These are phyloP conservation scores for Aspergillus sp. DNA, from an alignment of 2,329 filamentous ascomycete species.

Conservation along the genomic window DNA sequence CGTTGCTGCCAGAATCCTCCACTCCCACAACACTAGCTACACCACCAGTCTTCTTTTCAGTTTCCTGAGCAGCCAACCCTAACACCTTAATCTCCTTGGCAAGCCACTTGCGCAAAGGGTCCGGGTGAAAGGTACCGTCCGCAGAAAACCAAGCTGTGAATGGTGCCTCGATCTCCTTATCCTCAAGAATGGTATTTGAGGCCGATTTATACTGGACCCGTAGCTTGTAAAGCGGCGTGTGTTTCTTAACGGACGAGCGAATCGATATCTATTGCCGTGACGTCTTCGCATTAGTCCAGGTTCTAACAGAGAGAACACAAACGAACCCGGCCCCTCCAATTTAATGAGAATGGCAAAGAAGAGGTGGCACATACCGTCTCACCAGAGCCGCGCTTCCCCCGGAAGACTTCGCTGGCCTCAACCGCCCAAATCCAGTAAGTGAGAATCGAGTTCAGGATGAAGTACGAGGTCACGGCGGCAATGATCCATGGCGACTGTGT, in stretches of 20 bases:
- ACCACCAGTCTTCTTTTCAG: slow-evolving; percentile 32
- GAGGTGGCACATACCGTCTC: slow-evolving; percentile 52
- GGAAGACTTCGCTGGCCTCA: slow-evolving; percentile 80
- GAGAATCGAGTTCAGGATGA: slow-evolving; percentile 72
- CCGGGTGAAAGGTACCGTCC: slow-evolving; percentile 60
- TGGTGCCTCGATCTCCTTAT: slow-evolving; percentile 54
- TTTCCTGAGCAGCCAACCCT: slow-evolving; percentile 47
- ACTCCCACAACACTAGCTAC: slow-evolving; percentile 21
- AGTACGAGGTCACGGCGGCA: slow-evolving; percentile 76
- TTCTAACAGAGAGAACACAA: too few relatives aligned
- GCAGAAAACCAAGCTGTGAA: slow-evolving; percentile 62
- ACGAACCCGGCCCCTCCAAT: not conserved
- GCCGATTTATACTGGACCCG: slow-evolving; percentile 54
- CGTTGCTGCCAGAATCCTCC: slow-evolving; percentile 9
- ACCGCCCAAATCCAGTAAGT: slow-evolving; percentile 83
- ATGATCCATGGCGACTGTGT: slow-evolving; percentile 77
- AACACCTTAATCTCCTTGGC: slow-evolving; percentile 58
- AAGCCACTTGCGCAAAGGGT: slow-evolving; percentile 63
- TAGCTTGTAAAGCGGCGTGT: slow-evolving; percentile 77
- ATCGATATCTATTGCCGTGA: slow-evolving; percentile 63
- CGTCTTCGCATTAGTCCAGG: not conserved
- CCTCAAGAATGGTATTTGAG: slow-evolving; percentile 40
- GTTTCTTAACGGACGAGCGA: slow-evolving; percentile 71
- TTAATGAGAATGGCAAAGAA: not conserved
- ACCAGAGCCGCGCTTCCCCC: slow-evolving; percentile 68